Evolutionary conservation across 2,329 filamentous ascomycete species (phyloP), one percentile per base, ranked within the genome.

Genomic region (Penicillium capsulatum): DNA sequence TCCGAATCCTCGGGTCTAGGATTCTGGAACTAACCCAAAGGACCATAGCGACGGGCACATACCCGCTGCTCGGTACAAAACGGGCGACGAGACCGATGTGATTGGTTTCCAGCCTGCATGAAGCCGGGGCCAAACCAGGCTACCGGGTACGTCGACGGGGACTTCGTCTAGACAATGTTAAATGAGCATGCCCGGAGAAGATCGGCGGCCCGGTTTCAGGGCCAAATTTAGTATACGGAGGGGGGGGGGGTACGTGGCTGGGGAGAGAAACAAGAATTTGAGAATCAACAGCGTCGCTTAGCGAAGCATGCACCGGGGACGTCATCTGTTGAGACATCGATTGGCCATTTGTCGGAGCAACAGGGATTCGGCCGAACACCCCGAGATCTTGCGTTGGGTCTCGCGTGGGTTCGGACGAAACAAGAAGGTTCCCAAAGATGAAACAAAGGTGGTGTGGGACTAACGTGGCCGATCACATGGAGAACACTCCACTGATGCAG

Each of bases 381-480:
- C n/a, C n/a, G n/a, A n/a, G n/a, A n/a, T n/a, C n/a, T n/a, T n/a
- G n/a, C n/a, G n/a, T n/a, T n/a, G 40, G 24, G 46, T 39, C 40
- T 51, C 48, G 51, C 48, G 44, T 51, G 50, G 47, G 34, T 17
- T 36, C 19, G 19, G 19, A 22, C 19, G 19, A 22, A 22, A 22
- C 5, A 22, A 22, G 19, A 22, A 14, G 30, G 38, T 39, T 38
- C 32, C 10, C 37, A 22, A 36, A 30, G 30, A 20, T 52, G 50
- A 51, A 54, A 52, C 50, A 48, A 43, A 34, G 42, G 45, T 45
- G 40, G 45, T 45, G 45, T 41, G 47, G 50, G 38, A 35, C 38
- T 36, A 54, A 53, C 51, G 51, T 54, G 50, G 50, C 41, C 35
- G 44, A 48, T 54, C 51, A 49, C 51, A 54, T 54, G 51, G 39